A percentile compares a stretch with the other conserved stretches of the same genome.
Evolutionary conservation across 306 rosid genomes (phyloP).

Genomic region (Gastrolobium bilobum): DNA sequence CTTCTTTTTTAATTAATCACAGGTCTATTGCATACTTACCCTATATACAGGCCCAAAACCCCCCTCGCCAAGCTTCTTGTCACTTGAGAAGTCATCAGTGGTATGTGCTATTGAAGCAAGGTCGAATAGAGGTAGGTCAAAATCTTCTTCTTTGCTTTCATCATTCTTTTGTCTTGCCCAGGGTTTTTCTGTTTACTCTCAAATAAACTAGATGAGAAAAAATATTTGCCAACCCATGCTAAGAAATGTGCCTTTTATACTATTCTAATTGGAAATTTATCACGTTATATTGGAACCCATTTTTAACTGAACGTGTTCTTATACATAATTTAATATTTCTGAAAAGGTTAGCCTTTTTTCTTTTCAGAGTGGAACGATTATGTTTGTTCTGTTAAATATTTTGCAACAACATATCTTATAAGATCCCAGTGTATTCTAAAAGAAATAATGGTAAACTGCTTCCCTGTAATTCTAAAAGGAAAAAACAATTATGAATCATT

Average conservation of each 20-base stretch:
- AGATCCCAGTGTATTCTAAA: no score
- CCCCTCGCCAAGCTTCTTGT: slow-evolving; percentile 66
- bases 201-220: neutral
- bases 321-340: no score
- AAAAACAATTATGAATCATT: no score
- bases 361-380: no score
- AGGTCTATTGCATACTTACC: slow-evolving; percentile 36
- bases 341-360: neutral
- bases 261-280: neutral
- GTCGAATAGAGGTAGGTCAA: slow-evolving; percentile 62
- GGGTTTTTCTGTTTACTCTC: neutral
- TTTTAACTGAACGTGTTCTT: no score
- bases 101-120: slow-evolving; percentile 52
- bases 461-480: no score
- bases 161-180: neutral
- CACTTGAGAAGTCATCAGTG: slow-evolving; percentile 57
- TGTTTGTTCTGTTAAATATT: no score
- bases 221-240: neutral
- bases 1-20: neutral
- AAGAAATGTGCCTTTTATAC: neutral
- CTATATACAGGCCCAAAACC: slow-evolving; percentile 72
- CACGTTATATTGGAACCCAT: neutral
- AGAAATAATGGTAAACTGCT: no score
- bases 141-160: slow-evolving; percentile 44
- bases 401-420: no score